Evolutionary conservation across 257 asterid genomes (phyloP).

Genomic region (Ilex aquifolium): DNA sequence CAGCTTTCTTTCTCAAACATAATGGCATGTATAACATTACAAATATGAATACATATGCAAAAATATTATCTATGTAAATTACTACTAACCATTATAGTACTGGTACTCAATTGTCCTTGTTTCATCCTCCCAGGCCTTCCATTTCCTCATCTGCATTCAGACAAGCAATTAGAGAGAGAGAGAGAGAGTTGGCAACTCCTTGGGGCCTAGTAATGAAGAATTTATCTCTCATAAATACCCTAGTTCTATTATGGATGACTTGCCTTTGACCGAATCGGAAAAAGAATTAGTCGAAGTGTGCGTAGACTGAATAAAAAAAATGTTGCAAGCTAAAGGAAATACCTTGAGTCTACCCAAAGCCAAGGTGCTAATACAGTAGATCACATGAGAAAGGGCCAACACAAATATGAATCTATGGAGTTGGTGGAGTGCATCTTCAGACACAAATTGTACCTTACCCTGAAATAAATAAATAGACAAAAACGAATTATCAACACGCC

Average conservation of each 20-base stretch:
- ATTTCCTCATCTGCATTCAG: slow-evolving; percentile 26
- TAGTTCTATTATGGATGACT: too few relatives aligned
- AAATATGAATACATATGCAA: too few relatives aligned
- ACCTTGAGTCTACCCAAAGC: slow-evolving; percentile 25
- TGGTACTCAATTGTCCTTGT: slow-evolving; percentile 22
- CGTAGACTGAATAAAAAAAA: too few relatives aligned
- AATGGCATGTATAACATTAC: too few relatives aligned
- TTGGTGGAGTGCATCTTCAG: slow-evolving; percentile 24
- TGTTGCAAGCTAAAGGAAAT: neutral
- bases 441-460: slow-evolving; percentile 26
- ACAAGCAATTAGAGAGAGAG: too few relatives aligned
- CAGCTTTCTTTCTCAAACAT: too few relatives aligned
- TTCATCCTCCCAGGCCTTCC: slow-evolving; percentile 30
- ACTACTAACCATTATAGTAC: slow-evolving; percentile 17
- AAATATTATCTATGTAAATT: neutral
- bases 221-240: too few relatives aligned
- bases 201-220: too few relatives aligned
- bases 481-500: too few relatives aligned
- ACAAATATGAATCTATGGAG: slow-evolving; percentile 27
- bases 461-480: neutral
- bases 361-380: slow-evolving; percentile 22
- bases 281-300: too few relatives aligned
- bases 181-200: too few relatives aligned
- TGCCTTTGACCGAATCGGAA: too few relatives aligned
- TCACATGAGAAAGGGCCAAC: slow-evolving; percentile 21